These are phyloP conservation scores for Hypocreales sp. DNA, from an alignment of 2,329 filamentous ascomycete species.

Conservation along the genomic window DNA sequence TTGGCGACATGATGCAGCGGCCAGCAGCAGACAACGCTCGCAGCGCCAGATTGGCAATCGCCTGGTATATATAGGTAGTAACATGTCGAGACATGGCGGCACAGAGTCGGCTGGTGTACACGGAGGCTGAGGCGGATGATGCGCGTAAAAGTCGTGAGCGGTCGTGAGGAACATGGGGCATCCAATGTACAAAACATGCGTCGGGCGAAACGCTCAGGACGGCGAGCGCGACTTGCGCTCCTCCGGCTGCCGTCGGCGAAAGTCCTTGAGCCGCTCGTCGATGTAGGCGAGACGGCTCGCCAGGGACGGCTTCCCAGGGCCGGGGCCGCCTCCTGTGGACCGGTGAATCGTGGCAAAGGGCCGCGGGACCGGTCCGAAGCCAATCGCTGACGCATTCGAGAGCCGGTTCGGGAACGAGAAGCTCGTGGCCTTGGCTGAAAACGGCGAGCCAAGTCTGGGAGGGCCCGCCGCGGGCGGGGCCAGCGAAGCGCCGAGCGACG, in stretches of 20 bases:
- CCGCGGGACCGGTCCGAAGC: constrained; percentile 26
- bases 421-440: constrained; percentile 31
- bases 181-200: constrained; percentile 6
- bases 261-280: constrained; percentile 39
- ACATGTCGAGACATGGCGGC: no score
- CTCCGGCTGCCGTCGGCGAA: constrained; percentile 27
- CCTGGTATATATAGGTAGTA: no score
- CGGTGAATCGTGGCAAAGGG: constrained; percentile 45
- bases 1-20: no score
- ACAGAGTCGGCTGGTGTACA: no score
- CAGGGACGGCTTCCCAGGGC: constrained; percentile 26
- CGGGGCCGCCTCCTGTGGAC: constrained; percentile 16
- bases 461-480: constrained; percentile 18
- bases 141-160: no score
- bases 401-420: constrained; percentile 46
- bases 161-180: constrained; percentile 7
- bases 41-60: no score
- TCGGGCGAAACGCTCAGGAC: no score
- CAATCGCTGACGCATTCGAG: constrained; percentile 24
- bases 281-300: constrained; percentile 40
- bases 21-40: no score
- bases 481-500: constrained; percentile 4
- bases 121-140: no score
- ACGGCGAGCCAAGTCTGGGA: constrained; percentile 43
- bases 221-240: constrained; percentile 34